phyloP scores from a whole-genome alignment of 169 alveolate genomes.

The Plasmodium fragile region DNA sequence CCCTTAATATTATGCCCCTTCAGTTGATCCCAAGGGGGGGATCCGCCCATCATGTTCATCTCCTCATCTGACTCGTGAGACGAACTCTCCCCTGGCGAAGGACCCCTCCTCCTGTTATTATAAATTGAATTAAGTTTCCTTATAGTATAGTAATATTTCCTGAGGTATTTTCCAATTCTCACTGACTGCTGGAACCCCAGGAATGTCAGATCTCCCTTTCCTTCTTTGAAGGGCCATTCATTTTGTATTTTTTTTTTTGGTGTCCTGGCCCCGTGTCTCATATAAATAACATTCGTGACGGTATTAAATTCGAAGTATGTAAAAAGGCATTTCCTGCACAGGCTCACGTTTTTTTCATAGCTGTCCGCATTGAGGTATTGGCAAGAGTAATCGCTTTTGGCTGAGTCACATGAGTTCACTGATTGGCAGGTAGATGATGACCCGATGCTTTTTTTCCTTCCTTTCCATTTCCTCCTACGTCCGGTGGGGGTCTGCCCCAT shows the following conservation, averaged over 20 bases:
- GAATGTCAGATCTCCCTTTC: slow-evolving; percentile 57
- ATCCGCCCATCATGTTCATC: not conserved
- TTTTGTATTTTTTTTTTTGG: slow-evolving; percentile 59
- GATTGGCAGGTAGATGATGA: not conserved
- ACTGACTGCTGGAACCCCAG: slow-evolving; percentile 65
- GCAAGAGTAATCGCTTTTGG: slow-evolving; percentile 1
- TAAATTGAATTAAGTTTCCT: slow-evolving; percentile 17
- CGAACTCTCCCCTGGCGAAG: not conserved
- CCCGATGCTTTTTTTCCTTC: not conserved
- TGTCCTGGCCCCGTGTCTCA: slow-evolving; percentile 75
- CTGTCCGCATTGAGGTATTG: slow-evolving; percentile 15
- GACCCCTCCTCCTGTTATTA: not conserved
- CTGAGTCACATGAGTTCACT: slow-evolving; percentile 26
- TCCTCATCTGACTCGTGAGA: not conserved
- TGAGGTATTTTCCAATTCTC: slow-evolving; percentile 42
- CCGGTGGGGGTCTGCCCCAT: not conserved
- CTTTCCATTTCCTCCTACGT: not conserved
- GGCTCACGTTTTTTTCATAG: slow-evolving; percentile 24
- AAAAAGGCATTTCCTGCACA: slow-evolving; percentile 54
- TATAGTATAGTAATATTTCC: slow-evolving; percentile 48
- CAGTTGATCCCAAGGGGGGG: not conserved
- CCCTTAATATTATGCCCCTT: not conserved
- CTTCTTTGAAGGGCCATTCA: slow-evolving; percentile 61
- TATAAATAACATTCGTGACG: slow-evolving; percentile 39
- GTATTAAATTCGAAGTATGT: slow-evolving; percentile 19